phyloP scores from a whole-genome alignment of 2,329 filamentous ascomycete species.

The Berkeleyomyces rouxiae region DNA sequence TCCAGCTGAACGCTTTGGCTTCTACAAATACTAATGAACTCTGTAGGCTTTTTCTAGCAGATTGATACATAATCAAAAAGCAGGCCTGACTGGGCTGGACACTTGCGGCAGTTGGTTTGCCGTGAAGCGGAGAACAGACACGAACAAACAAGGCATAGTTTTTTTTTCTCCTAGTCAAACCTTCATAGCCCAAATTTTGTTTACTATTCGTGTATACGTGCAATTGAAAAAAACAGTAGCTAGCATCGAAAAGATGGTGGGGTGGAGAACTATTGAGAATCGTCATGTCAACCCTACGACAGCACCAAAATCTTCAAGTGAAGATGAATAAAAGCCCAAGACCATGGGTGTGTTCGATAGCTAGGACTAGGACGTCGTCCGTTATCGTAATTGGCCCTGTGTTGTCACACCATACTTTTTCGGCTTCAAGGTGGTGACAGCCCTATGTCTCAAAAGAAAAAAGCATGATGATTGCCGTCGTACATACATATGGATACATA shows the following conservation, averaged over 20 bases:
- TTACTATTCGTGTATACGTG: background rate
- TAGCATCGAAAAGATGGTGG: background rate
- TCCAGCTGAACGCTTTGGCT: too few species aligned
- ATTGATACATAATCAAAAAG: background rate
- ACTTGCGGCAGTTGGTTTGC: conserved; percentile 1
- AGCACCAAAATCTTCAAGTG: background rate
- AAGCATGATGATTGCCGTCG: background rate
- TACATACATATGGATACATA: background rate
- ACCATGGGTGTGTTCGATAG: too few species aligned
- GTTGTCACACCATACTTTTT: background rate
- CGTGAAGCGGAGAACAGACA: conserved; percentile 2
- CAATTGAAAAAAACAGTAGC: background rate
- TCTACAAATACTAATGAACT: too few species aligned
- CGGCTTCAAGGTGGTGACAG: background rate
- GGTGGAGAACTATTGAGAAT: background rate
- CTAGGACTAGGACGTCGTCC: too few species aligned
- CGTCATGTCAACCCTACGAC: background rate
- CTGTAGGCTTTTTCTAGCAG: background rate
- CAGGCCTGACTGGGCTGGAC: background rate
- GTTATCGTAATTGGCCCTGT: background rate
- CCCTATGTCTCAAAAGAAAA: background rate
- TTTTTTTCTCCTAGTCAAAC: background rate
- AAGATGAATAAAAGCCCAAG: background rate
- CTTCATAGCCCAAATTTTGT: background rate
- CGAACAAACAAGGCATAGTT: background rate